Conservation (phyloP, 345 rosid species). For the Citrus cavaleriei region DNA sequence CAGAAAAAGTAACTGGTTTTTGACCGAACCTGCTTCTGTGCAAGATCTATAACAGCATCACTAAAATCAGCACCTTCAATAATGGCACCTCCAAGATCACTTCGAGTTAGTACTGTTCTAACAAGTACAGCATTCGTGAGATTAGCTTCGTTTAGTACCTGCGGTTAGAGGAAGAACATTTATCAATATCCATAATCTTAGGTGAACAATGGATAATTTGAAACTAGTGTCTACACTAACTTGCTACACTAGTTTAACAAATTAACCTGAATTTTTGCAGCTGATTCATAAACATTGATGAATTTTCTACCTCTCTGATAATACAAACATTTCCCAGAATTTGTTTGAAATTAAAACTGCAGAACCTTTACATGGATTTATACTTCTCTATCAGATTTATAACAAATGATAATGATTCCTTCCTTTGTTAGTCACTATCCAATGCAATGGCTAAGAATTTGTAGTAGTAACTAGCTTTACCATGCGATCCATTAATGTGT, state of each 20-base stretch:
- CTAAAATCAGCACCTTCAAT: conserved; percentile 97
- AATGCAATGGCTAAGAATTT: background rate
- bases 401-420: background rate
- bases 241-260: background rate
- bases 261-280: background rate
- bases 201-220: background rate
- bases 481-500: conserved; percentile 99
- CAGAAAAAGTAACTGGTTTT: background rate
- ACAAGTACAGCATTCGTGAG: conserved; percentile 78
- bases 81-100: conserved; percentile 87
- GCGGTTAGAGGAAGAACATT: background rate
- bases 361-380: background rate
- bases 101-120: conserved; percentile 81
- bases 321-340: background rate
- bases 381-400: background rate
- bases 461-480: conserved; percentile 29
- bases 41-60: conserved; percentile 89
- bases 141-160: conserved; percentile 94
- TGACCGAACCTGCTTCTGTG: conserved; percentile 69
- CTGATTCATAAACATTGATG: background rate
- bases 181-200: background rate
- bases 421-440: background rate
- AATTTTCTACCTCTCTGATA: background rate
- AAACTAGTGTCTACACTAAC: background rate
- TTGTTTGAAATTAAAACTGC: background rate